These are phyloP conservation scores for Macrocybe gigantea DNA, from an alignment of 768 basidiomycete genomes.

Conservation along the genomic window DNA sequence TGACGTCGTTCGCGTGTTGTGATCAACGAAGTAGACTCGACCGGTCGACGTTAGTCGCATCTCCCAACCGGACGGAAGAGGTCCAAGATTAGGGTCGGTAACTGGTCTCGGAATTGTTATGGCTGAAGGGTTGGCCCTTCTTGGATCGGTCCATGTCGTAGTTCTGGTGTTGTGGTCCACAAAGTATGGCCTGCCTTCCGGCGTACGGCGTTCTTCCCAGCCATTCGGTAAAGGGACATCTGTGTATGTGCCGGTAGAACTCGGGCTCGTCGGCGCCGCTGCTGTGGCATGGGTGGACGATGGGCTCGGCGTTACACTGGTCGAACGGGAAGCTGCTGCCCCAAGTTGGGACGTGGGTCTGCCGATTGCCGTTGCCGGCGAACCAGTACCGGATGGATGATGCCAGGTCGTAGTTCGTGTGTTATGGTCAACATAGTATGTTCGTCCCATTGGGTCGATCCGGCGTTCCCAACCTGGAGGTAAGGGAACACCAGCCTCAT, in stretches of 20 bases:
- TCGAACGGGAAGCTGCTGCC: conserved; percentile 14
- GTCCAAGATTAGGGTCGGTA: conserved; percentile 62
- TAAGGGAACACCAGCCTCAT: conserved; percentile 58
- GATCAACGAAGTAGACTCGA: conserved; percentile 90
- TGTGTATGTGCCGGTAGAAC: conserved; percentile 37
- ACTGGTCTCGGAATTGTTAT: conserved; percentile 32
- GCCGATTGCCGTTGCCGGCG: conserved; percentile 17
- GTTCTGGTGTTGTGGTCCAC: conserved; percentile 77
- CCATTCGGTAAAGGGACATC: conserved; percentile 78
- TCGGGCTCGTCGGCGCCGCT: conserved; percentile 18
- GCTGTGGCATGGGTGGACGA: conserved; percentile 15
- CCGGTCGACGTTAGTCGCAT: conserved; percentile 85
- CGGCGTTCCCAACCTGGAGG: conserved; percentile 85
- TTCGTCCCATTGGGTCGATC: conserved; percentile 60
- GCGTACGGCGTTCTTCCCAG: conserved; percentile 88
- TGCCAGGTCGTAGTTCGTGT: conserved; percentile 80
- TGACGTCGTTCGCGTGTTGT: conserved; percentile 82
- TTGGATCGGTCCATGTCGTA: conserved; percentile 90
- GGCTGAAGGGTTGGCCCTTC: conserved; percentile 47
- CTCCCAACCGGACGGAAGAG: conserved; percentile 90
- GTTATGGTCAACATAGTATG: conserved; percentile 88
- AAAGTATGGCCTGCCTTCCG: conserved; percentile 74
- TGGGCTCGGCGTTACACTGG: conserved; percentile 18
- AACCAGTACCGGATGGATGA: conserved; percentile 33
- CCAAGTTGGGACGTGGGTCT: conserved; percentile 20